Percentiles rank a stretch among this genome's conserved stretches.
phyloP scores from a whole-genome alignment of 2,329 filamentous ascomycete genomes.

The Colletotrichum cordylinicola region DNA sequence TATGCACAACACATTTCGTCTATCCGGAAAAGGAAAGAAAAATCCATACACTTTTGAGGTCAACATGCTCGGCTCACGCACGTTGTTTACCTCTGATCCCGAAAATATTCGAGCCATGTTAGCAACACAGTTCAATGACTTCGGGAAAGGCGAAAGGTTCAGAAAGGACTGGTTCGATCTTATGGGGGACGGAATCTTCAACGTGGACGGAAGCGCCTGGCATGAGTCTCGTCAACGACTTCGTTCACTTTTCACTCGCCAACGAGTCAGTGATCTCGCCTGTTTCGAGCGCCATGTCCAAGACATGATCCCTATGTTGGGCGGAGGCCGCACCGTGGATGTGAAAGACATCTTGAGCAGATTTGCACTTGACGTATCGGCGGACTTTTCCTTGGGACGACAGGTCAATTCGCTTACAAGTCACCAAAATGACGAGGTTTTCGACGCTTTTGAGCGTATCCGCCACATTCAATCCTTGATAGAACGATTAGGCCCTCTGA shows the following conservation, averaged over 20 bases:
- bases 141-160: constrained; percentile 48
- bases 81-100: constrained; percentile 54
- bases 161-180: constrained; percentile 48
- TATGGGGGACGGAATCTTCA: constrained; percentile 62
- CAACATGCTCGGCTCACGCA: neutral
- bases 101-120: constrained; percentile 51
- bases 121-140: constrained; percentile 61
- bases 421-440: constrained; percentile 61
- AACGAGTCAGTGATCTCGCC: constrained; percentile 51
- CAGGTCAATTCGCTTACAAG: constrained; percentile 50
- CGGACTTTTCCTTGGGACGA: constrained; percentile 70
- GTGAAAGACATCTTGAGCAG: constrained; percentile 47
- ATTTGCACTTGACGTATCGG: constrained; percentile 70
- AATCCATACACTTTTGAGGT: constrained; percentile 1
- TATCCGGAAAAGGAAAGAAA: neutral
- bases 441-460: constrained; percentile 69
- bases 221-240: constrained; percentile 56
- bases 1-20: neutral
- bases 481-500: constrained; percentile 55
- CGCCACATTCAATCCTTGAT: constrained; percentile 62
- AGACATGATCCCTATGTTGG: constrained; percentile 62
- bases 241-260: constrained; percentile 56
- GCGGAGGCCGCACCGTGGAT: constrained; percentile 59
- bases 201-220: constrained; percentile 56
- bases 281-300: constrained; percentile 67